These are phyloP conservation scores for Volvariella surrecta DNA, from an alignment of 1,284 basidiomycete genomes.

Conservation along the genomic window DNA sequence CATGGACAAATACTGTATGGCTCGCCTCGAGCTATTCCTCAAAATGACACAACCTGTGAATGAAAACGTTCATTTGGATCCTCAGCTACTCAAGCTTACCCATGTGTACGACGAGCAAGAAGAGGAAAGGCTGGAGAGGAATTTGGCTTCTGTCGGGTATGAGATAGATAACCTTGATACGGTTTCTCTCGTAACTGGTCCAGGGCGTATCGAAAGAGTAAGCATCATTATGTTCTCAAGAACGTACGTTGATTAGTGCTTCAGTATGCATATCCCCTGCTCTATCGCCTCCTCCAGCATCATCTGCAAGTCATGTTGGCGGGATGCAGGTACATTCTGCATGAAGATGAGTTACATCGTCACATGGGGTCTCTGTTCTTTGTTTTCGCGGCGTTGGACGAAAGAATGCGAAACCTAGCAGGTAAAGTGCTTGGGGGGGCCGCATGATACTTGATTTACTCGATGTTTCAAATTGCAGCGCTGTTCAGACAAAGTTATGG, in stretches of 20 bases:
- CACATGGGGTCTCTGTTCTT: background rate
- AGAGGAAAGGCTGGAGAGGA: constrained; percentile 3
- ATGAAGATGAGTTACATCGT: background rate
- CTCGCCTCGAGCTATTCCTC: background rate
- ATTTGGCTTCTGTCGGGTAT: constrained; percentile 6
- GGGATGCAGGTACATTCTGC: background rate
- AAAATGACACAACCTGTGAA: constrained; percentile 3
- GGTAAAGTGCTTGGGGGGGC: too few relatives aligned
- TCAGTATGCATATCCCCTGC: background rate
- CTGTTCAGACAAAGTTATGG: constrained; percentile 8
- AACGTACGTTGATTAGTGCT: background rate
- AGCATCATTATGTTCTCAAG: background rate
- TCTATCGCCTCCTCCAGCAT: background rate
- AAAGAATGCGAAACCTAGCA: constrained; percentile 2
- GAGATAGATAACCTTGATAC: constrained; percentile 7
- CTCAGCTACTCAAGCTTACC: constrained; percentile 3
- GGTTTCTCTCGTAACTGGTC: constrained; percentile 5
- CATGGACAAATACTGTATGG: constrained; percentile 1
- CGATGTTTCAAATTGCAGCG: background rate
- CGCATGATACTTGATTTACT: background rate
- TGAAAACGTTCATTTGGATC: constrained; percentile 1
- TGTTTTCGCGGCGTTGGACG: background rate
- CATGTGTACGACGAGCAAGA: background rate
- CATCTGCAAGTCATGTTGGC: background rate
- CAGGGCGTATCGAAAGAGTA: constrained; percentile 9